A percentile compares a stretch with the other conserved stretches of the same genome.
These are phyloP conservation scores for Sclerotinia nivalis DNA, from an alignment of 2,329 filamentous ascomycete genomes.

Conservation along the genomic window DNA sequence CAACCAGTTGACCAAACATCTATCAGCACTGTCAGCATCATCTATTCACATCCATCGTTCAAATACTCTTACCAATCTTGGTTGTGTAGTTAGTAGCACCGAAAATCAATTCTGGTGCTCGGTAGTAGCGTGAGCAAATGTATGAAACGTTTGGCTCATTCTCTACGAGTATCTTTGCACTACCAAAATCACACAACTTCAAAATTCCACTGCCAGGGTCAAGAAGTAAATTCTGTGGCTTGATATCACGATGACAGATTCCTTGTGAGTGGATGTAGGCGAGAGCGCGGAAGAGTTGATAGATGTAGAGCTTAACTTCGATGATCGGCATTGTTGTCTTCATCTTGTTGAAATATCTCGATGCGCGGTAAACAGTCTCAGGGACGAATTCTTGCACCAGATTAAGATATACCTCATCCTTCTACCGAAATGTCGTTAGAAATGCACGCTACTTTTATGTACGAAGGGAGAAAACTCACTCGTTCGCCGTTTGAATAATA, in stretches of 20 bases:
- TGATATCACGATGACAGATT: conserved; percentile 98
- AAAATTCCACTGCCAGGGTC: conserved; percentile 89
- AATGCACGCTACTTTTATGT: background rate
- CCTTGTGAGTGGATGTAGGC: conserved; percentile 99
- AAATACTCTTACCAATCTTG: conserved; percentile 80
- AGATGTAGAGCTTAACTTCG: conserved; percentile 99
- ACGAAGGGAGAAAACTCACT: conserved; percentile 57
- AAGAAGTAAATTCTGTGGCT: conserved; percentile 94
- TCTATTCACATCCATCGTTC: conserved; percentile 25
- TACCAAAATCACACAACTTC: conserved; percentile 98
- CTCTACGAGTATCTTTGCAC: conserved; percentile 96
- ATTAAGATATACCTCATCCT: conserved; percentile 98
- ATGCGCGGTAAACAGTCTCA: conserved; percentile 96
- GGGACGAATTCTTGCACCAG: conserved; percentile 97
- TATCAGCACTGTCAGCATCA: conserved; percentile 44
- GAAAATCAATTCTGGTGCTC: conserved; percentile 96
- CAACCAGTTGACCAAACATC: conserved; percentile 99
- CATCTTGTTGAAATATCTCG: conserved; percentile 99
- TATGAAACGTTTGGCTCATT: conserved; percentile 99
- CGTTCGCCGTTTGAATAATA: conserved; percentile 99
- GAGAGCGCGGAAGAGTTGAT: conserved; percentile 96
- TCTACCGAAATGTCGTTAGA: conserved; percentile 52
- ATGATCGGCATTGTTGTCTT: conserved; percentile 99
- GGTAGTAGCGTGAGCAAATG: conserved; percentile 99
- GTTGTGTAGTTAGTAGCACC: conserved; percentile 99